Base-by-base conservation (phyloP, 371 early-diverging fungal species). In the Globomyces sp. region DNA sequence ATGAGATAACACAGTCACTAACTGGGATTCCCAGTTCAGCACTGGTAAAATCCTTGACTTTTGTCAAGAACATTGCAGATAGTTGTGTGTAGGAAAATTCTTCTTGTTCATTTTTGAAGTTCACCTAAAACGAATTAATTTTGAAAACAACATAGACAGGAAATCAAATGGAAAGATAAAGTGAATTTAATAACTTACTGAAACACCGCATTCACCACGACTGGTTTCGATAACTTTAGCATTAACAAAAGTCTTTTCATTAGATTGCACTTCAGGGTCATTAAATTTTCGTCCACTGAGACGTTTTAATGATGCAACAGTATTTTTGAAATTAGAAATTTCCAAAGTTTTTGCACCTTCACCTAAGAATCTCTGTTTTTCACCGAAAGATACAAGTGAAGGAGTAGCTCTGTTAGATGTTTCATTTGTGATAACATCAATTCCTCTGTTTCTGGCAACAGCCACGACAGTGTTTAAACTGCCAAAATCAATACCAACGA, bases 341-440 rank as follows among this genome's bases (percentile, higher is more conserved):
- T 95, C 93, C 82, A 89, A 89, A 42, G 92, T 95, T 84, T 95
- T 95, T 55, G 96, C 98, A 65, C 90, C 77, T 84, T 98, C 98
- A 74, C 98, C 98, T 65, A 96, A 83, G 78, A 85, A 93, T 77
- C 98, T 89, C 79, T 94, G 94, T 85, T 95, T 95, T 69, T 83
- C 77, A 65, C 96, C 95, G 74, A 98, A 96, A 40, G 95, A 94
- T 36, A 95, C 93, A 71, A 96, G 82, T 13, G 94, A 89, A 57
- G 98, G 98, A 40, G 97, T 96, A 51, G 92, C 89, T 67, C 98
- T 85, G 87, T 96, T 95, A 50, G 95, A 94, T 39, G 94, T 94
- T 79, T 96, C 97, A 81, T 98, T 98, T 78, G 87, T 85, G 72
- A 98, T 90, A 68, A 98, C 93, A 78, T 98, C 98, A 74, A 98